Percentiles rank a stretch among this genome's conserved stretches.
phyloP scores from a whole-genome alignment of 179 eudicot genomes.

The Pouteria campechiana region DNA sequence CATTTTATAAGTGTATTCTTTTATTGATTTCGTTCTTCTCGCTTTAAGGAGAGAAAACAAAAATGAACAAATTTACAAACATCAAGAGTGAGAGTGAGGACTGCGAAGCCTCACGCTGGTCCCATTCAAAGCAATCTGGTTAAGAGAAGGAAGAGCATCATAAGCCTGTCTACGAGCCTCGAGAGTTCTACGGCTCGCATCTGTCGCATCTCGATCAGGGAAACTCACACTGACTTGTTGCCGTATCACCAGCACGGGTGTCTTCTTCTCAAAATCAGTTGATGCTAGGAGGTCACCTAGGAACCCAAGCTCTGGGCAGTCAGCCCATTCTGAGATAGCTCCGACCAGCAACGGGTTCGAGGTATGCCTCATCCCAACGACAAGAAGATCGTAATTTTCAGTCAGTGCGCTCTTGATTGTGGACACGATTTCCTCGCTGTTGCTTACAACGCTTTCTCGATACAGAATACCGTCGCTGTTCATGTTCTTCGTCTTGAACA shows the following conservation, averaged over 20 bases:
- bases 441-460: slow-evolving; percentile 19
- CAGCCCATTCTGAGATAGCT: slow-evolving; percentile 29
- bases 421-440: slow-evolving; percentile 26
- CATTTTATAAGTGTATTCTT: no score
- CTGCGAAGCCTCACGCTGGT: no score
- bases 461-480: not conserved
- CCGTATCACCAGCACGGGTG: slow-evolving; percentile 42
- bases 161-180: no score
- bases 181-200: no score
- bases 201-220: no score
- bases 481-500: not conserved
- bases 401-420: slow-evolving; percentile 7
- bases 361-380: slow-evolving; percentile 32
- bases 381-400: slow-evolving; percentile 19
- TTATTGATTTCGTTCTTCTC: no score
- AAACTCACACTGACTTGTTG: no score
- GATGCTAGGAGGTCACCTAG: slow-evolving; percentile 38
- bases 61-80: no score
- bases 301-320: slow-evolving; percentile 29
- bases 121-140: no score
- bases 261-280: slow-evolving; percentile 18
- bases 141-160: no score
- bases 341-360: slow-evolving; percentile 12
- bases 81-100: no score
- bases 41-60: no score